Percentiles rank a stretch among this genome's conserved stretches.
Evolutionary conservation across 1,284 basidiomycete genomes (phyloP).

Genomic region (Fistulina hepatica): DNA sequence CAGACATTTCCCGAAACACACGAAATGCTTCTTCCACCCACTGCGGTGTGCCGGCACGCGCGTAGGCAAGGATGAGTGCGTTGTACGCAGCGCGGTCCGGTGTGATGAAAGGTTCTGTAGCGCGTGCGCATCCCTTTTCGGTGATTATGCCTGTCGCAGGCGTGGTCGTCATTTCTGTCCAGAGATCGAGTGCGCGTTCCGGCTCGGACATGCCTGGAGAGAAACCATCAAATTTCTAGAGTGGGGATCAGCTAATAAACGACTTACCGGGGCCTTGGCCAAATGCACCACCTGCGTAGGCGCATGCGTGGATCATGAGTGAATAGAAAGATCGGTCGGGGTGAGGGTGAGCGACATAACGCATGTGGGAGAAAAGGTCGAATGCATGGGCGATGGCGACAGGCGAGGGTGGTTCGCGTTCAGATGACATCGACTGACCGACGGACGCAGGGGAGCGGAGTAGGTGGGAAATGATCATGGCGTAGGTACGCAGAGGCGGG

Average conservation of each 20-base stretch:
- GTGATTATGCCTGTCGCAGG: too few species aligned
- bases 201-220: constrained; percentile 51
- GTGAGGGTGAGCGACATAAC: constrained; percentile 80
- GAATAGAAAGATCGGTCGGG: constrained; percentile 73
- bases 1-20: constrained; percentile 73
- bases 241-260: too few species aligned
- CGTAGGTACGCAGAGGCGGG: constrained; percentile 57
- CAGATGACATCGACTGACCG: too few species aligned
- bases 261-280: too few species aligned
- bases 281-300: too few species aligned
- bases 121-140: constrained; percentile 44
- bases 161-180: constrained; percentile 84
- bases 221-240: too few species aligned
- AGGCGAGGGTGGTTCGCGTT: constrained; percentile 25
- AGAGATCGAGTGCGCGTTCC: constrained; percentile 87
- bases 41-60: constrained; percentile 45
- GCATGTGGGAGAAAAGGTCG: constrained; percentile 94
- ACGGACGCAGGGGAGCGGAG: too few species aligned
- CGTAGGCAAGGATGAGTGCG: constrained; percentile 72
- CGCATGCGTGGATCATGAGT: constrained; percentile 84
- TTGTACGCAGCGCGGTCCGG: constrained; percentile 72
- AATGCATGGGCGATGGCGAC: constrained; percentile 67
- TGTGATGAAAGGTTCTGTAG: background rate
- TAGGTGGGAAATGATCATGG: constrained; percentile 49
- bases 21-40: constrained; percentile 73